Conservation (phyloP, 1,284 basidiomycete species). For the Boletus semigastroideus region DNA sequence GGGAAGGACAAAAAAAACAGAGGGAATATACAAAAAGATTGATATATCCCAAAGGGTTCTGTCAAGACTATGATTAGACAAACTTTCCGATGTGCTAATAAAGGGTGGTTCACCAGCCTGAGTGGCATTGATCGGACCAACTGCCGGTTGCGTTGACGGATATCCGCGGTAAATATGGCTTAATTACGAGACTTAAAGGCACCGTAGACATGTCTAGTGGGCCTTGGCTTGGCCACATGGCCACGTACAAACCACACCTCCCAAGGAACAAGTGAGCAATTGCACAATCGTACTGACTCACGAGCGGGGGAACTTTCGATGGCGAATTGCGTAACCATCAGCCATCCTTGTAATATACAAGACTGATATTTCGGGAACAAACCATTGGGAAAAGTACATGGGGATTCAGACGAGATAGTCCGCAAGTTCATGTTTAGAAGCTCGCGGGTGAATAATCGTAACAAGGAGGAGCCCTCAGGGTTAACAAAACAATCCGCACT, state of each 20-base stretch:
- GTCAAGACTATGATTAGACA: not conserved
- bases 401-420: conserved; percentile 28
- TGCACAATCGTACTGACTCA: conserved; percentile 14
- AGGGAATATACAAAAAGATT: not conserved
- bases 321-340: conserved; percentile 4
- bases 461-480: conserved; percentile 17
- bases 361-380: conserved; percentile 7
- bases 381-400: conserved; percentile 25
- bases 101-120: conserved; percentile 1
- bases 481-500: conserved; percentile 24
- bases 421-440: conserved; percentile 17
- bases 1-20: not conserved
- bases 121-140: conserved; percentile 6
- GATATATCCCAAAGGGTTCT: not conserved
- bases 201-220: not conserved
- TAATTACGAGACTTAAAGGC: not conserved
- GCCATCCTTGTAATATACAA: conserved; percentile 12
- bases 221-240: conserved; percentile 1
- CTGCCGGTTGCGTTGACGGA: conserved; percentile 2
- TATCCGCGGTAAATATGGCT: conserved; percentile 1
- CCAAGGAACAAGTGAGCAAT: conserved; percentile 11
- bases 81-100: conserved; percentile 7
- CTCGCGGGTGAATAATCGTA: conserved; percentile 11
- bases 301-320: conserved; percentile 4
- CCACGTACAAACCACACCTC: conserved; percentile 11